Percentiles rank a stretch among this genome's conserved stretches.
These are phyloP conservation scores for Fusarium foetens DNA, from an alignment of 2,329 filamentous ascomycete genomes.

Conservation along the genomic window DNA sequence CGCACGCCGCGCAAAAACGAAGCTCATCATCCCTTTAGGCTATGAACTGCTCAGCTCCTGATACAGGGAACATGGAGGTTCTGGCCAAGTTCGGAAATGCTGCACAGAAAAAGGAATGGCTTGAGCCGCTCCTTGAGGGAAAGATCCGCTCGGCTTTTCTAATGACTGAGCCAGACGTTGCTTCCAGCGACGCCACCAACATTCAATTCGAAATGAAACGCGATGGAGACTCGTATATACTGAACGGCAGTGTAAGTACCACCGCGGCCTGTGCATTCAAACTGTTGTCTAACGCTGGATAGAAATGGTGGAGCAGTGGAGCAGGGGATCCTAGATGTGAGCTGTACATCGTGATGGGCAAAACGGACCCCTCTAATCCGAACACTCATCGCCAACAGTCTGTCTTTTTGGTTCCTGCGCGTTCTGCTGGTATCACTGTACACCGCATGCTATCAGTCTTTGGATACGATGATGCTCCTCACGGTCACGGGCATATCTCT, in stretches of 20 bases:
- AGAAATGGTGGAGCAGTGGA: slow-evolving; percentile 99
- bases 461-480: slow-evolving; percentile 97
- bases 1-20: too few relatives aligned
- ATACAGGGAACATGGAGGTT: slow-evolving; percentile 97
- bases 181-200: slow-evolving; percentile 91
- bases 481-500: slow-evolving; percentile 92
- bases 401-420: slow-evolving; percentile 86
- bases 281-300: slow-evolving; percentile 55
- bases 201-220: slow-evolving; percentile 84
- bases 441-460: slow-evolving; percentile 94
- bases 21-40: too few relatives aligned
- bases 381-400: slow-evolving; percentile 91
- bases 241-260: slow-evolving; percentile 63
- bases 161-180: slow-evolving; percentile 92
- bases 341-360: slow-evolving; percentile 97
- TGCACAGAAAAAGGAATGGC: slow-evolving; percentile 85
- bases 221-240: slow-evolving; percentile 87
- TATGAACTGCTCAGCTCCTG: slow-evolving; percentile 84
- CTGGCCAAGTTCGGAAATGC: slow-evolving; percentile 90
- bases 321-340: slow-evolving; percentile 92
- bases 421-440: slow-evolving; percentile 86
- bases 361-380: slow-evolving; percentile 79
- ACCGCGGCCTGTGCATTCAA: too few relatives aligned
- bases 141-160: slow-evolving; percentile 89
- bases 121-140: slow-evolving; percentile 82